These are phyloP conservation scores for Clarireedia monteithiana DNA, from an alignment of 2,329 filamentous ascomycete species.

Conservation along the genomic window DNA sequence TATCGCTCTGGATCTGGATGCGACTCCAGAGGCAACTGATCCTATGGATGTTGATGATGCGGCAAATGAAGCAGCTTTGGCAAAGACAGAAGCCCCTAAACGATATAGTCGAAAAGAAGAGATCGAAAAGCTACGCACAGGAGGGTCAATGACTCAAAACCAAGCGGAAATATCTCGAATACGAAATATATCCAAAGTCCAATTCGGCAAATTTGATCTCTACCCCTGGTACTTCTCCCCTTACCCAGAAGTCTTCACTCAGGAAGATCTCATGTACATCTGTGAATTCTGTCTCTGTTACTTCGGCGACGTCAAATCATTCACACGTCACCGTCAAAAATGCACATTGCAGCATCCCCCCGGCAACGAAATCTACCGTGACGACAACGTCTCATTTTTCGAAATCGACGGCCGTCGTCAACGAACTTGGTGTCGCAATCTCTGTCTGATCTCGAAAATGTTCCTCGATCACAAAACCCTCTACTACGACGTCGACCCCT, in stretches of 20 bases:
- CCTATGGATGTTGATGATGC: slow-evolving; percentile 48
- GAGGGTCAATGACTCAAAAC: slow-evolving; percentile 98
- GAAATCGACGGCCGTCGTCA: slow-evolving; percentile 94
- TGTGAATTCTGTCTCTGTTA: slow-evolving; percentile 97
- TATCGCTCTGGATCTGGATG: slow-evolving; percentile 22
- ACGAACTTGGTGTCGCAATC: slow-evolving; percentile 91
- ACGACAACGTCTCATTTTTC: slow-evolving; percentile 90
- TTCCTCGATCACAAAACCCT: slow-evolving; percentile 97
- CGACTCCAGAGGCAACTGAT: slow-evolving; percentile 31
- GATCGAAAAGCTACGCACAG: slow-evolving; percentile 90
- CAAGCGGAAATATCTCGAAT: slow-evolving; percentile 95
- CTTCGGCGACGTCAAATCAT: slow-evolving; percentile 75
- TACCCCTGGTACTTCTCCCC: slow-evolving; percentile 99
- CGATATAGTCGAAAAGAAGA: slow-evolving; percentile 76
- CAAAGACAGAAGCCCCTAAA: slow-evolving; percentile 29
- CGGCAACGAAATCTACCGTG: slow-evolving; percentile 96
- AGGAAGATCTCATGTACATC: slow-evolving; percentile 87
- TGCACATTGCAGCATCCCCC: slow-evolving; percentile 88
- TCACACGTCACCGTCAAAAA: slow-evolving; percentile 78
- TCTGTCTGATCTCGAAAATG: slow-evolving; percentile 90
- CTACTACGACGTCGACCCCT: slow-evolving; percentile 99
- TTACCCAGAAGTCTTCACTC: slow-evolving; percentile 82
- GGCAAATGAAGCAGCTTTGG: slow-evolving; percentile 24
- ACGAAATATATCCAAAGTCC: slow-evolving; percentile 85
- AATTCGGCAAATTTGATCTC: slow-evolving; percentile 86